A percentile compares a stretch with the other conserved stretches of the same genome.
Evolutionary conservation across 164 flowering plant species (phyloP).

Genomic region (Kingdonia uniflora): DNA sequence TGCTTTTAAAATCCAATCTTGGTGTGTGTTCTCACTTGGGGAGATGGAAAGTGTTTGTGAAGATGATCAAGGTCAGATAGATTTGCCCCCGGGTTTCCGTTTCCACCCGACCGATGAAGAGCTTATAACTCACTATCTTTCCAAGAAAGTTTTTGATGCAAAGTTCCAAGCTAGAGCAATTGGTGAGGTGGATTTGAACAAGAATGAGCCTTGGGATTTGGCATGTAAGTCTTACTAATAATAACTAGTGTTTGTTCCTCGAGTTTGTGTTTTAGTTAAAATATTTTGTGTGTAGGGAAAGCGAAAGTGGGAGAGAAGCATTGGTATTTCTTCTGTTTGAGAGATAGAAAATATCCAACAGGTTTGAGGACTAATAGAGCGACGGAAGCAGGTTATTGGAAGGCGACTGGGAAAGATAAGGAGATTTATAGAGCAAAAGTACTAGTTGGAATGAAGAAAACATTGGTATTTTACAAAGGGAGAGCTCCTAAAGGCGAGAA

Average conservation of each 20-base stretch:
- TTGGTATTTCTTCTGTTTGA: conserved; percentile 93
- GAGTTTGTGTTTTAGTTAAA: background rate
- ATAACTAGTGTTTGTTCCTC: no score
- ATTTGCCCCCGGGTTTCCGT: conserved; percentile 17
- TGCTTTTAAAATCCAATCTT: no score
- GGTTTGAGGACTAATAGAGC: conserved; percentile 93
- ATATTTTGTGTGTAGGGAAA: conserved; percentile 35
- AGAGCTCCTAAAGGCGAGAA: conserved; percentile 94
- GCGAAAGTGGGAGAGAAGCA: conserved; percentile 95
- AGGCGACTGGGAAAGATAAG: conserved; percentile 91
- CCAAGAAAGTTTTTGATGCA: conserved; percentile 44
- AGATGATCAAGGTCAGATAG: background rate
- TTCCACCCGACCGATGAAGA: conserved; percentile 96
- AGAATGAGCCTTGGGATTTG: conserved; percentile 95
- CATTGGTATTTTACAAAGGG: conserved; percentile 86
- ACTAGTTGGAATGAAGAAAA: conserved; percentile 93
- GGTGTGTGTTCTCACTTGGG: no score
- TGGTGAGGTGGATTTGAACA: conserved; percentile 92
- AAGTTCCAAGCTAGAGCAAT: conserved; percentile 59
- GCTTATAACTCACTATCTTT: conserved; percentile 70
- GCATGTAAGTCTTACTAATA: conserved; percentile 43
- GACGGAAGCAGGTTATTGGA: conserved; percentile 85
- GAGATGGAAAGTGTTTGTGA: no score
- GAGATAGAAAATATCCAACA: conserved; percentile 93
- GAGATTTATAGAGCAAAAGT: conserved; percentile 68